These are phyloP conservation scores for Trametes punicea DNA, from an alignment of 768 basidiomycete species.

Conservation along the genomic window DNA sequence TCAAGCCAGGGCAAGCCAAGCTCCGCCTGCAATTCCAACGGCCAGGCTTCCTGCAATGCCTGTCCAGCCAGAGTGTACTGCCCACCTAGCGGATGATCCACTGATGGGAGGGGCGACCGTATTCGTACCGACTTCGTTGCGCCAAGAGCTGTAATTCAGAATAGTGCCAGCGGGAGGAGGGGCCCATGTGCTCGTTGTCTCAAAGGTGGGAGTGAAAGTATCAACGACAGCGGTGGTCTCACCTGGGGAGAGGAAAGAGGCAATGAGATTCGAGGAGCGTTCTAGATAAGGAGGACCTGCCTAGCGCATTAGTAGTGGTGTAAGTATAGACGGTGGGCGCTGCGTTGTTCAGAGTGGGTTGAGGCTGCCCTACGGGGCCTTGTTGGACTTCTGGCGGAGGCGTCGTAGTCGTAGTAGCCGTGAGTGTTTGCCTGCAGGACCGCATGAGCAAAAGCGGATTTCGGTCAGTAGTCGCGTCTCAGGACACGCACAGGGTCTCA, in stretches of 20 bases:
- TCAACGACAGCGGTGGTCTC: conserved; percentile 24
- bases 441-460: conserved; percentile 10
- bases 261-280: background rate
- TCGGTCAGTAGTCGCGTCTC: conserved; percentile 3
- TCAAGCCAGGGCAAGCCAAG: conserved; percentile 16
- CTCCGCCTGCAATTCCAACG: conserved; percentile 12
- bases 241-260: conserved; percentile 14
- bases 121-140: conserved; percentile 26
- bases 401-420: conserved; percentile 13
- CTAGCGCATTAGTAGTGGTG: conserved; percentile 35
- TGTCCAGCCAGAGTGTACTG: conserved; percentile 6
- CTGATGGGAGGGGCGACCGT: conserved; percentile 21
- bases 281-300: conserved; percentile 13
- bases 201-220: conserved; percentile 34
- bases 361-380: conserved; percentile 54
- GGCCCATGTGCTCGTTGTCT: conserved; percentile 22
- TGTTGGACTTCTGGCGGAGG: conserved; percentile 25
- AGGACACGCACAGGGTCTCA: conserved; percentile 37
- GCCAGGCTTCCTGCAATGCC: background rate
- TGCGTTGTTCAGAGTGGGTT: conserved; percentile 8
- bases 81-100: background rate
- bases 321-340: conserved; percentile 29
- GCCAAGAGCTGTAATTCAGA: conserved; percentile 31
- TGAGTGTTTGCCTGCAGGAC: conserved; percentile 17
- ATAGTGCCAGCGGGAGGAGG: conserved; percentile 30